Evolutionary conservation across 306 rosid genomes (phyloP), one percentile per base, ranked within the genome.

Genomic region (Quercus engelmannii): DNA sequence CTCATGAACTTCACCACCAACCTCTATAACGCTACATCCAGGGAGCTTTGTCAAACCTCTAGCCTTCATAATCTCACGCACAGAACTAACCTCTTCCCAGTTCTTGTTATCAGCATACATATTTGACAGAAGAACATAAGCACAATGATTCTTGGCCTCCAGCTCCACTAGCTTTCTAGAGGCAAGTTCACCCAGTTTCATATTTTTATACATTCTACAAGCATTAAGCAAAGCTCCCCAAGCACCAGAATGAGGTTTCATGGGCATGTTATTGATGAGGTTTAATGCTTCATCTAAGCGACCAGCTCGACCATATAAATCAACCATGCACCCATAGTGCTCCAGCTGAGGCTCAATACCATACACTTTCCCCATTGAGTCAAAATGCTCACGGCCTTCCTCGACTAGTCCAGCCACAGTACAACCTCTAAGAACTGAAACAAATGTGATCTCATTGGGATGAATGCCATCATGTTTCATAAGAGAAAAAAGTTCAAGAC

Each of bases 201-300:
- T 79, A 71, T 88, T 85, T 46, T 82, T 83, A 54, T 88, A 54
- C 86, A 84, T 83, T 82, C 89, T 82, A 80, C 89, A 82, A 38
- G 94, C 92, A 31, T 90, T 85, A 15, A 90, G 89, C 79, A 92
- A 81, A 20, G 94, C 94, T 30, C 87, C 88, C 97, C 90, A 87
- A 12, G 94, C 94, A 73, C 92, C 91, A 0, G 81, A 80, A 52
- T 90, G 90, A 51, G 92, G 94, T 49, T 82, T 82, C 81, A 92
- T 38, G 1, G 94, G 94, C 92, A 92, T 92, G 84, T 57, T 43
- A 3, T 87, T 81, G 46, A 92, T 85, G 85, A 88, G 76, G 76
- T 72, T 78, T 72, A 90, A 38, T 15, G 97, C 97, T 73, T 92
- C 92, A 14, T 73, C 81, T 12, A 90, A 78, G 12, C 52, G 83